Base-by-base conservation (phyloP, 805 yeast species). In the Maudiozyma bulderi region DNA sequence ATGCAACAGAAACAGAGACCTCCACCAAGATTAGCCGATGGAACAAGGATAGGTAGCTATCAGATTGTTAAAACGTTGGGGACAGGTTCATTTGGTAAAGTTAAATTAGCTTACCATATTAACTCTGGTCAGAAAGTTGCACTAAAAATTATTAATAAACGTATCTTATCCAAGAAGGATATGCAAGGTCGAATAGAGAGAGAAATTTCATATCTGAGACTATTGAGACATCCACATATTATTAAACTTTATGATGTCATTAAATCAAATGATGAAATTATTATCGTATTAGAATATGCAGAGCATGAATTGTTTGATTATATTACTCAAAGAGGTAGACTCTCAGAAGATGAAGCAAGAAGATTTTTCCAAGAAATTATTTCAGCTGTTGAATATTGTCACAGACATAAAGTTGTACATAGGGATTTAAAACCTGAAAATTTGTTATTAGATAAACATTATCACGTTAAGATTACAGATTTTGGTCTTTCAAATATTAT, bases 171-270 rank as follows among this genome's bases (percentile, higher is more conserved):
- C 45, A 90, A 90, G 63, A 80, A 89, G 7, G 98, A 90, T 68
- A 90, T 90, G 98, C 96, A 90, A 64, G 97, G 97, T 30, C 75
- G 97, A 54, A 82, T 91, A 31, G 98, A 90, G 72, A 75, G 98
- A 57, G 98, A 90, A 65, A 90, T 90, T 47, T 83, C 95, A 10
- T 90, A 91, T 64, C 72, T 90, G 54, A 73, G 97, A 47, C 73
- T 90, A 50, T 73, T 90, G 52, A 80, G 96, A 66, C 98, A 90
- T 68, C 97, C 96, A 3, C 97, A 90, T 66, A 90, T 90, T 67
- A 91, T 90, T 70, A 91, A 91, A 68, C 73, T 90, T 46, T 90
- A 89, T 69, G 97, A 90, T 66, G 98, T 90, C 41, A 90, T 90
- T 65, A 91, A 91, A 67, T 85, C 95, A 43, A 86, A 86, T 59